A percentile compares a stretch with the other conserved stretches of the same genome.
Conservation (phyloP, 139 green algal genomes). For the Haematococcus sp. region DNA sequence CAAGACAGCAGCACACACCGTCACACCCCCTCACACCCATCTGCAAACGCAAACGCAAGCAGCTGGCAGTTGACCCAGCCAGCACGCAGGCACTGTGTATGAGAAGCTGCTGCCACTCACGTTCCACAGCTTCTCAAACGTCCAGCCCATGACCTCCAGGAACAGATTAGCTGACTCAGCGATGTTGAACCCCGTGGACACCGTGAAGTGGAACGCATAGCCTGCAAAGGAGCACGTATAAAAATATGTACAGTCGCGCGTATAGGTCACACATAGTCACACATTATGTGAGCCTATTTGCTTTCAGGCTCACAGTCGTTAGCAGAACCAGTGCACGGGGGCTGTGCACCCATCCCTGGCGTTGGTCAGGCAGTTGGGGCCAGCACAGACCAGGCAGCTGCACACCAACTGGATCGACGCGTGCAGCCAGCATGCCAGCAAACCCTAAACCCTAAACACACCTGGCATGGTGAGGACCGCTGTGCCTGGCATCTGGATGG, state of each 20-base stretch:
- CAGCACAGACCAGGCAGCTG: too few species aligned
- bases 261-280: neutral
- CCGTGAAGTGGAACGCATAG: constrained; percentile 36
- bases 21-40: neutral
- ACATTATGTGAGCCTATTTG: neutral
- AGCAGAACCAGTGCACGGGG: too few species aligned
- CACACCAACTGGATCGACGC: too few species aligned
- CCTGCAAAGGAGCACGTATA: constrained; percentile 4
- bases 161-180: constrained; percentile 34
- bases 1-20: neutral
- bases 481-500: constrained; percentile 32
- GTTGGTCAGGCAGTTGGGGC: too few species aligned
- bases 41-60: neutral
- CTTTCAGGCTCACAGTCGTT: neutral
- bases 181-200: constrained; percentile 29
- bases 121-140: constrained; percentile 17
- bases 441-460: neutral
- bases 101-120: neutral
- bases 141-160: constrained; percentile 23
- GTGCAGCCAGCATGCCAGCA: neutral
- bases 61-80: neutral
- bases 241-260: neutral
- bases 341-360: too few species aligned
- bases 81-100: neutral
- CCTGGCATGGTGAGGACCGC: constrained; percentile 17